Conservation (phyloP, 1,139 yeast species). For the Blastobotrys serpentis region DNA sequence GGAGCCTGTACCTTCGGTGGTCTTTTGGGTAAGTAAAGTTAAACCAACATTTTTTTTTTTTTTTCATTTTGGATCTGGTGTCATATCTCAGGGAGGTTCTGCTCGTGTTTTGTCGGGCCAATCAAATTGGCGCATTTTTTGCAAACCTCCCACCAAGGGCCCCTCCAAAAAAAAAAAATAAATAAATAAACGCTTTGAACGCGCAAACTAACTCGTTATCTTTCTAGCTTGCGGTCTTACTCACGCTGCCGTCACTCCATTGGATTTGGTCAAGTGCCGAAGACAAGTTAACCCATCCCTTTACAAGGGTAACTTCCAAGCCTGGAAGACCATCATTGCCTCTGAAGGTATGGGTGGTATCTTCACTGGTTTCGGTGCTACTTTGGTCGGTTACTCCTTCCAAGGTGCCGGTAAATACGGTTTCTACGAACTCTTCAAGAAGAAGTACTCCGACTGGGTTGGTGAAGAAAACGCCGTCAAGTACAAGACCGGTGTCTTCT, state of each 20-base stretch:
- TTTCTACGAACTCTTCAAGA: conserved; percentile 85
- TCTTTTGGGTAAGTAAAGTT: conserved; percentile 39
- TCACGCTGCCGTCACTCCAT: conserved; percentile 87
- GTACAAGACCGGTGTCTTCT: conserved; percentile 69
- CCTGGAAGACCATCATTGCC: conserved; percentile 69
- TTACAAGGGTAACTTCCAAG: conserved; percentile 74
- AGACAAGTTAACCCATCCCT: conserved; percentile 76
- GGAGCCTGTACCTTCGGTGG: conserved; percentile 89
- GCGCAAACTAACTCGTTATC: neutral
- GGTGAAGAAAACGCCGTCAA: conserved; percentile 64
- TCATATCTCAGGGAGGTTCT: no score
- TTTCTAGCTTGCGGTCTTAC: conserved; percentile 87
- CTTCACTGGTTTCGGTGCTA: conserved; percentile 87
- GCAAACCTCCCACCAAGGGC: neutral
- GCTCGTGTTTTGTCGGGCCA: no score
- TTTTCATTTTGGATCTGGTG: neutral
- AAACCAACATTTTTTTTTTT: neutral
- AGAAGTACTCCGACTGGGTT: conserved; percentile 63
- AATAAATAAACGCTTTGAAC: no score
- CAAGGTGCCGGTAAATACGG: conserved; percentile 98
- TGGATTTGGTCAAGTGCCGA: conserved; percentile 90
- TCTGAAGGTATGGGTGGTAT: conserved; percentile 72
- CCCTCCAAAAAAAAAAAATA: neutral
- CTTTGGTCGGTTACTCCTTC: conserved; percentile 83
- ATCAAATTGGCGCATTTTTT: no score